These are phyloP conservation scores for Echium plantagineum DNA, from an alignment of 257 asterid species.

Conservation along the genomic window DNA sequence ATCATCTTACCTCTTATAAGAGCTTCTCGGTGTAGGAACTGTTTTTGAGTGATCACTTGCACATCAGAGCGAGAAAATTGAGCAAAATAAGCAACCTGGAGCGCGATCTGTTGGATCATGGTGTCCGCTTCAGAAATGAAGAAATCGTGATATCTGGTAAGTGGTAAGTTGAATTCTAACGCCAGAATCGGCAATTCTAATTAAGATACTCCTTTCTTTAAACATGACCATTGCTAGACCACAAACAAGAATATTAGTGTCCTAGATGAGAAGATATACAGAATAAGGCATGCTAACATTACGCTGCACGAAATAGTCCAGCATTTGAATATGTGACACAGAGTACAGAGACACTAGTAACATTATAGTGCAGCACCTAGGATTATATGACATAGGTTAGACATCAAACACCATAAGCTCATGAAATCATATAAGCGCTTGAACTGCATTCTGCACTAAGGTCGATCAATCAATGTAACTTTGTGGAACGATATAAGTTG, in stretches of 20 bases:
- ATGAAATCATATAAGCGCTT: too few relatives aligned
- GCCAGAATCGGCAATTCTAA: neutral
- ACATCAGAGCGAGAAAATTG: too few relatives aligned
- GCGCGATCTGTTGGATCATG: too few relatives aligned
- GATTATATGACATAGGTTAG: too few relatives aligned
- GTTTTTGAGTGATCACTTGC: too few relatives aligned
- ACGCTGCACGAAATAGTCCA: neutral
- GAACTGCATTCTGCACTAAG: too few relatives aligned
- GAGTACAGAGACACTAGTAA: neutral
- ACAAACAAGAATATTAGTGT: neutral
- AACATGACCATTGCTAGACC: neutral
- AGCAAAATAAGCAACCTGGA: too few relatives aligned
- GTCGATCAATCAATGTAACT: too few relatives aligned
- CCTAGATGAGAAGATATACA: neutral
- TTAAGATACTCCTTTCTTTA: neutral
- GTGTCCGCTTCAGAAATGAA: neutral
- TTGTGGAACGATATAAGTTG: too few relatives aligned
- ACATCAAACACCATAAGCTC: too few relatives aligned
- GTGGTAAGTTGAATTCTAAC: slow-evolving; percentile 15
- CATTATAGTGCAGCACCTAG: too few relatives aligned
- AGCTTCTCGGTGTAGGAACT: neutral
- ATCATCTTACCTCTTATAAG: neutral
- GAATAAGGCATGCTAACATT: neutral
- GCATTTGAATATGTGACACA: too few relatives aligned
- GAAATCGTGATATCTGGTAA: slow-evolving; percentile 9